Base-by-base conservation (phyloP, 2,329 filamentous ascomycete genomes). In the Ophiostoma piceae region DNA sequence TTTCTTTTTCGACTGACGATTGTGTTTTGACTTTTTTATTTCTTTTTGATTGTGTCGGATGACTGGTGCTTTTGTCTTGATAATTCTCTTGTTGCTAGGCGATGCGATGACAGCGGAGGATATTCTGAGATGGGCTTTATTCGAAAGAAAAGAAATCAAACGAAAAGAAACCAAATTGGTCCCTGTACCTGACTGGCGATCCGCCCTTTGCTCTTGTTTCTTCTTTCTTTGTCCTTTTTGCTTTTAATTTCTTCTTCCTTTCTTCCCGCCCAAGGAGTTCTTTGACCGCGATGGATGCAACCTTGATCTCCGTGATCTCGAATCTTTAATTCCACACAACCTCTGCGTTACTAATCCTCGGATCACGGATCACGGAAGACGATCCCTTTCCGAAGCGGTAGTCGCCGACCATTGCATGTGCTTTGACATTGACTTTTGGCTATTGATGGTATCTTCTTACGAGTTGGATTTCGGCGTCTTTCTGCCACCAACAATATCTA, bases 61-160 rank as follows among this genome's bases (percentile, higher is more conserved):
- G 14, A 47, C 16, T 47, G 43, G 16, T 57, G n/a, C 9, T 22
- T 2, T 26, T 57, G 51, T 26, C 51, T 57, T 26, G n/a, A 22
- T 57, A 57, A 57, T 57, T 57, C 51, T 57, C 51, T n/a, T 26
- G 51, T 57, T 57, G 51, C 51, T 26, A 57, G 51, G 29, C 57
- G 11, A 51, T 41, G 14, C 41, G 41, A 66, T 47, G 35, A 60
- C 51, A 57, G 51, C 51, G 51, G 51, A 29, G 51, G 51, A 57
- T 54, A 57, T 19, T 47, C 6, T 16, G 6, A 43, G 35, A 39
- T 29, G 26, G 26, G 14, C 3, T 35, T 8, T 35, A 35, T 35
- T 35, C 12, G 11, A 66, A 32, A 9, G 5, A 54, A 5, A 67
- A 67, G 4, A 16, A 9, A 67, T 47, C 37, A 22, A 62, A 22